These are phyloP conservation scores for Chlamydomonas eustigma DNA, from an alignment of 139 green algal genomes.

Conservation along the genomic window DNA sequence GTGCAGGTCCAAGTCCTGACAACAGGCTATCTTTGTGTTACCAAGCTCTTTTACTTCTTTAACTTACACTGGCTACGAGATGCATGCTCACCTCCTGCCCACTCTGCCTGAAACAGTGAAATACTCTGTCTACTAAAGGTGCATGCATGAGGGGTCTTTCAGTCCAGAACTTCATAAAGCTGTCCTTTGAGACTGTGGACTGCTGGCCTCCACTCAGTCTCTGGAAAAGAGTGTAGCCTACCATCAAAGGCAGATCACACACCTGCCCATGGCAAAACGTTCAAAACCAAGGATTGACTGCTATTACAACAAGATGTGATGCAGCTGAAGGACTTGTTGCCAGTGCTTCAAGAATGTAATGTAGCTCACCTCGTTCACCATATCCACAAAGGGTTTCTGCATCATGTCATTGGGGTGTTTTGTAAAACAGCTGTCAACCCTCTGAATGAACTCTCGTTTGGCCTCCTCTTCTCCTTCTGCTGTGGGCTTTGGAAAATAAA, in stretches of 20 bases:
- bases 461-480: background rate
- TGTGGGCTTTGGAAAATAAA: slow-evolving; percentile 4
- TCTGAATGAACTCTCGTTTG: background rate
- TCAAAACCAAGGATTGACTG: background rate
- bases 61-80: too few species aligned
- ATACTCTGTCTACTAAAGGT: slow-evolving; percentile 21
- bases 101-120: slow-evolving; percentile 7
- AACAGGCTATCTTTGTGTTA: too few species aligned
- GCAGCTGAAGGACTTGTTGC: background rate
- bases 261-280: slow-evolving; percentile 46
- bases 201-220: slow-evolving; percentile 40
- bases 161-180: slow-evolving; percentile 43
- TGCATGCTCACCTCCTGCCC: slow-evolving; percentile 13
- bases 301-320: background rate
- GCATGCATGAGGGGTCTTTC: slow-evolving; percentile 43
- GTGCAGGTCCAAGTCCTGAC: too few species aligned
- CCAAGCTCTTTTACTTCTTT: too few species aligned
- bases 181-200: slow-evolving; percentile 28
- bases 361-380: background rate
- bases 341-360: background rate
- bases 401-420: background rate
- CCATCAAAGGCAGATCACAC: slow-evolving; percentile 72
- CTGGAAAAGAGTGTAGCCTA: slow-evolving; percentile 75
- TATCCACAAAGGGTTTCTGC: background rate
- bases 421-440: background rate